Base-by-base conservation (phyloP, 352 stramenopile species). In the Vaucheria bursata region DNA sequence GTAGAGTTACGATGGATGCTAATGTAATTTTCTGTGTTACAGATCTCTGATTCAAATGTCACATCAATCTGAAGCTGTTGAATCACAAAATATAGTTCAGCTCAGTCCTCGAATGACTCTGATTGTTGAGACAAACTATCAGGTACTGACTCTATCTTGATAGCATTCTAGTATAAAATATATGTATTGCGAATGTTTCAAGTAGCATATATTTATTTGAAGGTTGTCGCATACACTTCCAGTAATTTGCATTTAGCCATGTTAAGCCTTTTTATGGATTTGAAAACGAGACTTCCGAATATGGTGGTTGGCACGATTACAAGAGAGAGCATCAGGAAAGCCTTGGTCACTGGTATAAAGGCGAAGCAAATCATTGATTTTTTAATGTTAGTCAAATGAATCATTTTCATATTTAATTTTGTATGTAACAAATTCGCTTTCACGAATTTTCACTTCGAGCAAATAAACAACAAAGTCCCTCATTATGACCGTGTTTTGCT, bases 321-420 rank as follows among this genome's bases (percentile, higher is more conserved):
- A 37, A 89, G 91, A 37, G 90, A 94, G 80, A 94, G 89, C 79
- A 86, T 96, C 66, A 89, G 90, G 3, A 91, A 88, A 40, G 90
- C 90, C 74, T 84, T 96, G 6, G 92, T 91, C 73, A 88, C 93
- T 69, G 91, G 91, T 66, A 95, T 96, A 79, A 94, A 90, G 36
- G 90, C 90, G 25, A 87, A 93, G 75, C 90, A 95, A 77, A 94
- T 96, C 35, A 92, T 95, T 76, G 88, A 94, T 84, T 96, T 95
- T 79, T 73, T 96, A 8, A 92, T 92, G 83, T 90, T 92, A 69
- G 59, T 69, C 18, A 5, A 18, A 69, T 38, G 59, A 38, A 29
- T 18, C 29, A 38, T 50, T 50, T 12, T 50, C 39, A 50, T 50
- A 12, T 12, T 12, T n/a, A n/a, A n/a, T n/a, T n/a, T n/a, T n/a